These are phyloP conservation scores for Phytophthora sp. DNA, from an alignment of 352 stramenopile genomes.

Conservation along the genomic window DNA sequence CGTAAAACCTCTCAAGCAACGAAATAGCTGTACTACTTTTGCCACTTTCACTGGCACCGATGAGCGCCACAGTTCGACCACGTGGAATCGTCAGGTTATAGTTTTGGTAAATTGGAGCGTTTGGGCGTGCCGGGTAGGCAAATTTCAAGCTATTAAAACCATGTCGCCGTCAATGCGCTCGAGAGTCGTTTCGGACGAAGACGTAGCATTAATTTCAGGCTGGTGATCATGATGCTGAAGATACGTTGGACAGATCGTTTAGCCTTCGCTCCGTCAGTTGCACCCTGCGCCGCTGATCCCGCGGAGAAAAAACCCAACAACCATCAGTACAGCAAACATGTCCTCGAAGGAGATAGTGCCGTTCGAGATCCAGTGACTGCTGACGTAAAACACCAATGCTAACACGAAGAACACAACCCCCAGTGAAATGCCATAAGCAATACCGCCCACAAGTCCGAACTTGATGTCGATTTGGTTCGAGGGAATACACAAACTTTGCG, in stretches of 20 bases:
- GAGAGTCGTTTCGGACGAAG: conserved; percentile 19
- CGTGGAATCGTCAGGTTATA: conserved; percentile 38
- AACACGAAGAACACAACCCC: conserved; percentile 69
- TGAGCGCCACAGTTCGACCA: conserved; percentile 41
- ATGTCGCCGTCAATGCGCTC: conserved; percentile 37
- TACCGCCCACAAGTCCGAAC: conserved; percentile 56
- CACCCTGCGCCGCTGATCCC: conserved; percentile 39
- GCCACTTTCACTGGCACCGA: conserved; percentile 38
- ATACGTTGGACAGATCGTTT: conserved; percentile 39
- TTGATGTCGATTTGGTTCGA: conserved; percentile 47
- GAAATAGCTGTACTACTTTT: conserved; percentile 47
- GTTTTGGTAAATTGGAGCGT: conserved; percentile 46
- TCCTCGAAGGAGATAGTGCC: conserved; percentile 66
- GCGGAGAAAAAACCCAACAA: conserved; percentile 57
- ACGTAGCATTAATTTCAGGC: conserved; percentile 34
- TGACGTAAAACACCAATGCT: conserved; percentile 80
- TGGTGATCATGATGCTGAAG: conserved; percentile 43
- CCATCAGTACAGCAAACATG: conserved; percentile 76
- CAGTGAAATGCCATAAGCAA: conserved; percentile 71
- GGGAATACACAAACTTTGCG: conserved; percentile 33
- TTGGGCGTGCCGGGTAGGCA: conserved; percentile 35
- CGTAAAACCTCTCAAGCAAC: conserved; percentile 40
- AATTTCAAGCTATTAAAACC: conserved; percentile 39
- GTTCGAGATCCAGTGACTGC: conserved; percentile 59
- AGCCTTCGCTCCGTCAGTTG: conserved; percentile 36